Base-by-base conservation (phyloP, 495 filamentous ascomycete genomes). In the Acidiella bohemica region DNA sequence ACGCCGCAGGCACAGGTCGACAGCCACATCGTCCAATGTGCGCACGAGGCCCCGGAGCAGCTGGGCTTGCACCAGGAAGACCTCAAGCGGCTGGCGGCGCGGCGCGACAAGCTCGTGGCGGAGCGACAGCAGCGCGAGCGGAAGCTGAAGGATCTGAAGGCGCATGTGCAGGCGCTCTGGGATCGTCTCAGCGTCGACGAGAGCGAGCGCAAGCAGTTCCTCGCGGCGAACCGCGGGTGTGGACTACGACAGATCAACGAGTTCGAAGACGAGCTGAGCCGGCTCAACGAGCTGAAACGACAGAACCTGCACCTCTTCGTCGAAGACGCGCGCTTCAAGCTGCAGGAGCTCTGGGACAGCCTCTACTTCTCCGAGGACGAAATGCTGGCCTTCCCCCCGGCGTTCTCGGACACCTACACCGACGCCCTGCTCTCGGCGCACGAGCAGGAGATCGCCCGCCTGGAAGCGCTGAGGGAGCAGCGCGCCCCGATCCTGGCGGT, bases 311-410 rank as follows among this genome's bases (percentile, higher is more conserved):
- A 94, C 59, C 60, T 94, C 1, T 96, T 96, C 51, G 82, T 99
- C 17, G 88, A 95, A 52, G 87, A 95, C 64, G 81, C 88, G 13
- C 75, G 92, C 28, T 80, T 69, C 64, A 81, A 81, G 43, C 70
- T 99, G 9, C 85, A 92, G 54, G 87, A 90, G 51, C 72, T 99
- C 2, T 99, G 90, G 90, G 88, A 96, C 55, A 66, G 72, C 6
- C 64, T 99, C 4, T 96, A 85, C 60, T 84, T 86, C 56, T 93
- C 85, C 0, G 90, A 99, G 58, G 88, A 95, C 52, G 90, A 99
- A 58, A 95, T 94, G 82, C 69, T 93, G 39, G 86, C 95, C 43
- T 99, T 96, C 46, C 84, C 86, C 3, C 88, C 92, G 3, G 87
- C 85, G 1, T 93, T 93, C 56, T 92, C 84, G 0, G 80, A 83